Evolutionary conservation across 2,329 filamentous ascomycete genomes (phyloP).

Genomic region (Exophiala mesophila): DNA sequence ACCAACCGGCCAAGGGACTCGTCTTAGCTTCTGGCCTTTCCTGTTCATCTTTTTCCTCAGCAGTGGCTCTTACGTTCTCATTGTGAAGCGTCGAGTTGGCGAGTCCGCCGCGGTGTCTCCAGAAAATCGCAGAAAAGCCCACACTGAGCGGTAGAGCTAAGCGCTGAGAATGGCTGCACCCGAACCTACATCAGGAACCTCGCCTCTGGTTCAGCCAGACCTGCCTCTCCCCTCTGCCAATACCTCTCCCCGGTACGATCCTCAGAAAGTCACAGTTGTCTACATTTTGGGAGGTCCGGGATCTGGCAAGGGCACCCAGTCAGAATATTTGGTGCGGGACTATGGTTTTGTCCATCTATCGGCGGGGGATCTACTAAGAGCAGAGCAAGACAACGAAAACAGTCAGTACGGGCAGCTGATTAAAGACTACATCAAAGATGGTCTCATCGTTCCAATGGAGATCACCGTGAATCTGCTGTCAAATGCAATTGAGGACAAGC

Average conservation of each 20-base stretch:
- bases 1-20: constrained; percentile 18
- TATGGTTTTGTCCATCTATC: constrained; percentile 92
- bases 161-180: constrained; percentile 19
- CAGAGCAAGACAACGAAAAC: constrained; percentile 82
- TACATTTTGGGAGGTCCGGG: constrained; percentile 96
- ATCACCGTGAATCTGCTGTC: constrained; percentile 90
- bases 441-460: constrained; percentile 97
- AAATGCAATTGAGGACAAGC: constrained; percentile 77
- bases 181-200: constrained; percentile 19
- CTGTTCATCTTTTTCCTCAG: constrained; percentile 43
- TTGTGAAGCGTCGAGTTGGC: constrained; percentile 42
- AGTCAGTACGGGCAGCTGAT: constrained; percentile 91
- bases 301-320: constrained; percentile 95
- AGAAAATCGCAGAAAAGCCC: constrained; percentile 30
- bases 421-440: constrained; percentile 87
- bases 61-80: constrained; percentile 46
- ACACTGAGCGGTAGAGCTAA: constrained; percentile 19
- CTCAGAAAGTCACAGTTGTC: constrained; percentile 77
- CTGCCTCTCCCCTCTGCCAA: constrained; percentile 50
- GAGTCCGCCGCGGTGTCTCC: constrained; percentile 9
- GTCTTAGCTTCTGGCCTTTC: constrained; percentile 35
- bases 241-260: constrained; percentile 65
- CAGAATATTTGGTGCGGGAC: constrained; percentile 76
- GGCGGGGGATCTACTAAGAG: constrained; percentile 86
- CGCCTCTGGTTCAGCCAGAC: constrained; percentile 32